A percentile compares a stretch with the other conserved stretches of the same genome.
Evolutionary conservation across 2,329 filamentous ascomycete genomes (phyloP).

Genomic region (Cercospora nicotianae): DNA sequence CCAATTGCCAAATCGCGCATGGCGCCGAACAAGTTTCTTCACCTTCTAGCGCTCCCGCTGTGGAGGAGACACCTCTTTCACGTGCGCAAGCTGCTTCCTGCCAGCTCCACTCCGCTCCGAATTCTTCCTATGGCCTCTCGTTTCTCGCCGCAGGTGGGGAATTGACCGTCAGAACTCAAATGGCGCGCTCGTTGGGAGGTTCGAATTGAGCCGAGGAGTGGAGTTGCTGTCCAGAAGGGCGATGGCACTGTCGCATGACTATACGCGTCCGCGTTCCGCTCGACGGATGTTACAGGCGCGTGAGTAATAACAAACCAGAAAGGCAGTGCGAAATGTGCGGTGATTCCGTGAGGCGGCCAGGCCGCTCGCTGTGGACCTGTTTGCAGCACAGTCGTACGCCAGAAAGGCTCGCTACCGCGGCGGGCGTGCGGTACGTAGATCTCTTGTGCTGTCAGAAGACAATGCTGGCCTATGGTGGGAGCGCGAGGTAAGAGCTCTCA

Average conservation of each 20-base stretch:
- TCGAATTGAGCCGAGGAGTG: background rate
- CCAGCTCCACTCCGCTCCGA: slow-evolving; percentile 8
- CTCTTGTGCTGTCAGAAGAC: slow-evolving; percentile 1
- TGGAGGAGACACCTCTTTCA: background rate
- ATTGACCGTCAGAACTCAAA: background rate
- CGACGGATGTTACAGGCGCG: background rate
- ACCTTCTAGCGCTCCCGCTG: slow-evolving; percentile 7
- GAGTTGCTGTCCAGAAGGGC: background rate
- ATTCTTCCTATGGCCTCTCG: slow-evolving; percentile 3
- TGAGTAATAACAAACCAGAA: background rate
- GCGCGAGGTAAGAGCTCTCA: slow-evolving; percentile 1
- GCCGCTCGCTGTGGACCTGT: background rate
- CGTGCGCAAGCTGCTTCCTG: background rate
- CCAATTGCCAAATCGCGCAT: slow-evolving; percentile 2
- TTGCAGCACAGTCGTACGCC: background rate
- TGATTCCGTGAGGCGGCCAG: background rate
- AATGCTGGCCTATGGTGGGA: slow-evolving; percentile 5
- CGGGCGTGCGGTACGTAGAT: background rate
- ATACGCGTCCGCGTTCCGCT: background rate
- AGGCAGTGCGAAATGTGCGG: background rate
- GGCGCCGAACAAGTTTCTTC: slow-evolving; percentile 5
- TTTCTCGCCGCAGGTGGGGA: background rate
- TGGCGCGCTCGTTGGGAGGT: background rate
- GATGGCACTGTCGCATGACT: background rate
- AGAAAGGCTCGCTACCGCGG: background rate